Conservation (phyloP, 768 basidiomycete species). For the Kwoniella botswanensis region DNA sequence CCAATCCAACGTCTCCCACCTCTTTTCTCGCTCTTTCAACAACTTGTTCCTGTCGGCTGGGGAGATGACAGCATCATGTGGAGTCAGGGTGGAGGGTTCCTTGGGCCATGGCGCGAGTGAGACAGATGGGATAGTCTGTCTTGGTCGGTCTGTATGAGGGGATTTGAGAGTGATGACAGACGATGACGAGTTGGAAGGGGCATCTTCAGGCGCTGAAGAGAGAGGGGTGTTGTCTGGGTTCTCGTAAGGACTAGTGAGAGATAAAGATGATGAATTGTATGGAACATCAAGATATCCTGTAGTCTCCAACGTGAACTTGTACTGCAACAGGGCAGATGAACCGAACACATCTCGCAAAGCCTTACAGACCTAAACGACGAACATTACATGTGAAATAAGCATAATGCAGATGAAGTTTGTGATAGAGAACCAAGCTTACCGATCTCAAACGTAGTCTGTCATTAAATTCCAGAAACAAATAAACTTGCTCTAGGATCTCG, state of each 20-base stretch:
- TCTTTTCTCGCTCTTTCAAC: conserved; percentile 34
- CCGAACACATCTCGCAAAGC: conserved; percentile 25
- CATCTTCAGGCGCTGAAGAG: background rate
- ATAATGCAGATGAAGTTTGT: background rate
- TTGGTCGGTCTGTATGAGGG: conserved; percentile 10
- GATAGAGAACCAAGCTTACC: conserved; percentile 18
- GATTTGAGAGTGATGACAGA: conserved; percentile 14
- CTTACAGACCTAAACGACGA: conserved; percentile 25
- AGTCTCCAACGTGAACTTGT: conserved; percentile 39
- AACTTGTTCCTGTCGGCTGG: conserved; percentile 33
- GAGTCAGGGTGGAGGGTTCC: conserved; percentile 8
- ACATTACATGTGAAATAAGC: background rate
- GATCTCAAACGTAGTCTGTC: conserved; percentile 31
- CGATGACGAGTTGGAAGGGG: conserved; percentile 7
- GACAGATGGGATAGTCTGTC: conserved; percentile 19
- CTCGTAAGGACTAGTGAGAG: background rate
- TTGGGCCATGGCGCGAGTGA: conserved; percentile 15
- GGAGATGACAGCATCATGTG: conserved; percentile 19
- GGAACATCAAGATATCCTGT: conserved; percentile 43
- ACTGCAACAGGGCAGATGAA: conserved; percentile 38
- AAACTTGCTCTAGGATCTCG: conserved; percentile 46
- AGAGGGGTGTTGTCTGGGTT: background rate
- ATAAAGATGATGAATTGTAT: conserved; percentile 5
- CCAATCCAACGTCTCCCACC: conserved; percentile 41
- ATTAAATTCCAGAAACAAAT: conserved; percentile 22